Evolutionary conservation across 2,329 filamentous ascomycete genomes (phyloP).

Genomic region (Fusarium succisae): DNA sequence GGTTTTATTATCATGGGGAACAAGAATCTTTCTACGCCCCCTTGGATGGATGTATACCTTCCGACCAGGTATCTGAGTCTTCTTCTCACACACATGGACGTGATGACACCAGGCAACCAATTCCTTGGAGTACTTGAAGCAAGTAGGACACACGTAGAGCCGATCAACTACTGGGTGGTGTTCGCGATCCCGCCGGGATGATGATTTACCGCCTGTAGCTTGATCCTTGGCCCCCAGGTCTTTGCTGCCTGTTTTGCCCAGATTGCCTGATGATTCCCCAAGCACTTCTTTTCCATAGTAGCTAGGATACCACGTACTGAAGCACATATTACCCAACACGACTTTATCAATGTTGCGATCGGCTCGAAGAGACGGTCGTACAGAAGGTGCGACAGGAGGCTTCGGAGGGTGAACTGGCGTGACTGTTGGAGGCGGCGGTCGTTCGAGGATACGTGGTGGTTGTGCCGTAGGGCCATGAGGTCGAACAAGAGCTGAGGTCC

Average conservation of each 20-base stretch:
- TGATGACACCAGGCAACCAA: conserved; percentile 67
- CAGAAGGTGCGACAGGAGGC: conserved; percentile 39
- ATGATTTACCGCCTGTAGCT: conserved; percentile 37
- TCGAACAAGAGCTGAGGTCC: conserved; percentile 45
- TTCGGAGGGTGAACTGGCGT: conserved; percentile 51
- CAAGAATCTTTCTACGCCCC: conserved; percentile 53
- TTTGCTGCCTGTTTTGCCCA: conserved; percentile 42
- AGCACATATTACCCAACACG: conserved; percentile 82
- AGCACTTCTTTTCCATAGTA: conserved; percentile 82
- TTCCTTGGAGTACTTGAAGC: conserved; percentile 88
- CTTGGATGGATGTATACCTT: conserved; percentile 76
- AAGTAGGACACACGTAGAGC: conserved; percentile 89
- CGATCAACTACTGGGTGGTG: conserved; percentile 64
- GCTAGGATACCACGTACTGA: conserved; percentile 92
- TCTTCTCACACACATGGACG: conserved; percentile 65
- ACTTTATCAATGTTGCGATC: conserved; percentile 88
- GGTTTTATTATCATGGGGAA: conserved; percentile 46
- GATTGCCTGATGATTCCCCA: conserved; percentile 56
- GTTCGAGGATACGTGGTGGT: conserved; percentile 45
- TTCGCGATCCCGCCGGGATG: conserved; percentile 49
- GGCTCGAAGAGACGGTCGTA: conserved; percentile 52
- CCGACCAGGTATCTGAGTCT: conserved; percentile 66
- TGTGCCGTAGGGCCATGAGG: conserved; percentile 48
- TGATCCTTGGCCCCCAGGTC: conserved; percentile 44
- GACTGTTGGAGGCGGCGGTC: conserved; percentile 41